These are phyloP conservation scores for Scopulariopsis brevicaulis DNA, from an alignment of 2,329 filamentous ascomycete species.

Conservation along the genomic window DNA sequence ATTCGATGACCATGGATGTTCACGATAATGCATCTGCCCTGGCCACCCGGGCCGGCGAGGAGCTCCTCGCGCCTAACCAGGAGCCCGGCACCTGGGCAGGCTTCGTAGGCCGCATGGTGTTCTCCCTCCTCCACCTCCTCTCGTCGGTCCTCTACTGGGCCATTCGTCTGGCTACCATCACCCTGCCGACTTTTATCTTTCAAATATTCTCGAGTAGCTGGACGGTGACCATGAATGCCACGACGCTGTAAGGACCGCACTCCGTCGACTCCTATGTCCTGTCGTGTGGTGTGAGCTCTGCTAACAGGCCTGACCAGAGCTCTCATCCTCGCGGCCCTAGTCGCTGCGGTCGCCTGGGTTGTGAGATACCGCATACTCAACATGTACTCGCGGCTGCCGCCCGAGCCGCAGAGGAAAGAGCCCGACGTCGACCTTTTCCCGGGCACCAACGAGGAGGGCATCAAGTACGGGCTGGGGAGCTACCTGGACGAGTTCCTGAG, in stretches of 20 bases:
- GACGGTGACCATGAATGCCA: constrained; percentile 98
- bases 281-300: neutral
- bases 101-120: constrained; percentile 40
- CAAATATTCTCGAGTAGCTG: constrained; percentile 82
- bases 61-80: constrained; percentile 16
- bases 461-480: constrained; percentile 85
- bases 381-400: constrained; percentile 89
- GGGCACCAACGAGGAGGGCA: constrained; percentile 79
- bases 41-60: constrained; percentile 20
- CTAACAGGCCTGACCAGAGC: constrained; percentile 35
- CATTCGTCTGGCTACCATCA: constrained; percentile 78
- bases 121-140: constrained; percentile 41
- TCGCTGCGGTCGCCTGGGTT: constrained; percentile 86
- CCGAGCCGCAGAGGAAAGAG: constrained; percentile 91
- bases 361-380: constrained; percentile 92
- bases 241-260: constrained; percentile 59
- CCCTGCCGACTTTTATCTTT: constrained; percentile 80
- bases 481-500: constrained; percentile 97
- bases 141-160: constrained; percentile 62
- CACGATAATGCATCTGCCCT: constrained; percentile 18
- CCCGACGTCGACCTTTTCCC: constrained; percentile 92
- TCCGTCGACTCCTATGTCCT: neutral
- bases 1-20: neutral
- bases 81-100: constrained; percentile 44
- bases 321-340: constrained; percentile 63